Percentiles rank a stretch among this genome's conserved stretches.
Conservation (phyloP, 1,284 basidiomycete species). For the Laetiporus sulphureus region DNA sequence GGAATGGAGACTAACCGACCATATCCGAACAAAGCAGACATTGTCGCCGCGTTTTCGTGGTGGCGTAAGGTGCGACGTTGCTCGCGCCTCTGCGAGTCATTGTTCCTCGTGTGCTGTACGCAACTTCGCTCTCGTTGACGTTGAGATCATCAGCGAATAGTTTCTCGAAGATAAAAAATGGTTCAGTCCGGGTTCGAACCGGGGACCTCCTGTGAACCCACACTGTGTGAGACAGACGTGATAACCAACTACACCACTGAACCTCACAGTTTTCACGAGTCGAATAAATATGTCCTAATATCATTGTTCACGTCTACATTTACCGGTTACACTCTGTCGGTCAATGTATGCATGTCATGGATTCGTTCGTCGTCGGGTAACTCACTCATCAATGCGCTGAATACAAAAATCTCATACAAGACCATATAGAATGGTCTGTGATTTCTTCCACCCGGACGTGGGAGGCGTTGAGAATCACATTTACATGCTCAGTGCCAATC, state of each 20-base stretch:
- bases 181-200: slow-evolving; percentile 20
- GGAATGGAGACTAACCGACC: too few relatives aligned
- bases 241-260: slow-evolving; percentile 29
- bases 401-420: too few relatives aligned
- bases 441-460: slow-evolving; percentile 94
- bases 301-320: neutral
- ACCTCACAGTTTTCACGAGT: slow-evolving; percentile 8
- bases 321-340: neutral
- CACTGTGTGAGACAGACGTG: slow-evolving; percentile 24
- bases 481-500: slow-evolving; percentile 84
- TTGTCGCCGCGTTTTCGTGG: too few relatives aligned
- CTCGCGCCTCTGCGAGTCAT: too few relatives aligned
- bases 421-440: slow-evolving; percentile 96
- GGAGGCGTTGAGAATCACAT: slow-evolving; percentile 98
- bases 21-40: too few relatives aligned
- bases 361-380: too few relatives aligned
- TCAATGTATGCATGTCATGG: neutral
- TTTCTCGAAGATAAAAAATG: too few relatives aligned
- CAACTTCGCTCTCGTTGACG: too few relatives aligned
- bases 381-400: neutral
- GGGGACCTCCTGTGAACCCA: slow-evolving; percentile 21
- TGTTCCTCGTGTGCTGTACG: too few relatives aligned
- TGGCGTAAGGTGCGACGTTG: too few relatives aligned
- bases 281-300: neutral
- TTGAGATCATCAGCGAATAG: too few relatives aligned